Evolutionary conservation across 2,329 filamentous ascomycete species (phyloP).

Genomic region (Fusarium setosum): DNA sequence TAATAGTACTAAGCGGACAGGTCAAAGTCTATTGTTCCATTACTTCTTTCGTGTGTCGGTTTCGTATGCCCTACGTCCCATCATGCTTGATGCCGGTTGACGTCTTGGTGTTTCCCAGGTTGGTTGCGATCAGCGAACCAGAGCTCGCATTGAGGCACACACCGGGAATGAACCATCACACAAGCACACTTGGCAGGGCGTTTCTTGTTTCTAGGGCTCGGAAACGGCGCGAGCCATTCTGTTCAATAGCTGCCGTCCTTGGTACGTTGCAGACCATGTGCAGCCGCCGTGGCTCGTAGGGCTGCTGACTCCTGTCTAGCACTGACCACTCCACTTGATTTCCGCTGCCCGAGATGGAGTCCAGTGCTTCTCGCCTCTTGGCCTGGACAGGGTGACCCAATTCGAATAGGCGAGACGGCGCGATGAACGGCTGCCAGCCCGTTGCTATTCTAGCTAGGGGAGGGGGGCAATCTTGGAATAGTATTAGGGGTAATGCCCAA

Average conservation of each 20-base stretch:
- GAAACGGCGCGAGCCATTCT: too few relatives aligned
- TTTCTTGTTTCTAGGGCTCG: neutral
- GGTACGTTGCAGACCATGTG: too few relatives aligned
- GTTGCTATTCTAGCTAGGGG: neutral
- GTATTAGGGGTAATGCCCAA: neutral
- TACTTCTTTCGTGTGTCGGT: neutral
- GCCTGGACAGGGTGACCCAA: constrained; percentile 12
- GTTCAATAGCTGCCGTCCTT: too few relatives aligned
- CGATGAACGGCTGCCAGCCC: neutral
- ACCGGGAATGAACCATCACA: neutral
- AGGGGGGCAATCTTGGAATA: constrained; percentile 11
- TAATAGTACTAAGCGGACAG: constrained; percentile 8
- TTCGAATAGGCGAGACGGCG: constrained; percentile 35
- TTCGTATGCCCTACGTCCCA: neutral
- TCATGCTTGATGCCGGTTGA: constrained; percentile 14
- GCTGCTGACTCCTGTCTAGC: constrained; percentile 24
- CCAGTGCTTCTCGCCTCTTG: neutral
- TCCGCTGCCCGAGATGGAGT: neutral
- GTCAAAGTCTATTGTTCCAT: constrained; percentile 20
- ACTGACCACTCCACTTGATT: neutral
- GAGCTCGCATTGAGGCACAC: neutral
- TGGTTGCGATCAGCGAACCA: constrained; percentile 8
- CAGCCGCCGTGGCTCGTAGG: constrained; percentile 37
- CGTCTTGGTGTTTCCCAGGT: neutral
- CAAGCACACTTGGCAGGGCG: neutral